Base-by-base conservation (phyloP, 2,329 filamentous ascomycete genomes). In the Beauveria sp. region DNA sequence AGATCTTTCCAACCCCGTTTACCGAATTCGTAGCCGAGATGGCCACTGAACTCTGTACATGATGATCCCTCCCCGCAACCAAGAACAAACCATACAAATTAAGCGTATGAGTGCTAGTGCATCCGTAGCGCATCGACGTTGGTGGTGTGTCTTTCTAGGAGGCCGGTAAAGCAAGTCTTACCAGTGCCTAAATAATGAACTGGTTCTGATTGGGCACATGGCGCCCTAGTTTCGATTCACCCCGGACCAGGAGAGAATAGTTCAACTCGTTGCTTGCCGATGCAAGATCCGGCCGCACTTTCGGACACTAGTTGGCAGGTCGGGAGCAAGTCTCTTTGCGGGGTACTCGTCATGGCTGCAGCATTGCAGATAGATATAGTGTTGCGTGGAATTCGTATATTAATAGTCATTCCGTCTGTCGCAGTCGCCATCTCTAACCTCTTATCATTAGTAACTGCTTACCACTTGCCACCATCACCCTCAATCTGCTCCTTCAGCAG, bases 171-270 rank as follows among this genome's bases (percentile, higher is more conserved):
- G 20, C 8, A 28, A 20, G 49, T 20, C 53, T 24, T 5, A 14
- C 8, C 18, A 26, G 14, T 60, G 28, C 31, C 40, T 60, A 60
- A 3, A 46, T 48, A 60, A 60, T 60, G 42, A 9, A 22, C 38
- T 16, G 40, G 18, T n/a, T 53, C 16, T 60, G 58, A 60, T 60
- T 60, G 12, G 58, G 8, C n/a, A 9, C 10, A 40, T 28, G 28
- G 53, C 58, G 49, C 50, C 26, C 40, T 48, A 53, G 50, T 42
- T 54, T 26, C 58, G 58, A 60, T 60, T 34, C 58, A 38, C 12
- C 58, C 58, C 58, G 48, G 49, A 53, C 49, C 40, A 48, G 48
- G 53, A n/a, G n/a, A 60, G 58, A 3, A 45, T 48, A 48, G 60
- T 31, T 50, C 52, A 51, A 7, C 26, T 31, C 1, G 7, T 16